Evolutionary conservation across 2,329 filamentous ascomycete genomes (phyloP), one percentile per base, ranked within the genome.

Genomic region (Fusarium falciforme): DNA sequence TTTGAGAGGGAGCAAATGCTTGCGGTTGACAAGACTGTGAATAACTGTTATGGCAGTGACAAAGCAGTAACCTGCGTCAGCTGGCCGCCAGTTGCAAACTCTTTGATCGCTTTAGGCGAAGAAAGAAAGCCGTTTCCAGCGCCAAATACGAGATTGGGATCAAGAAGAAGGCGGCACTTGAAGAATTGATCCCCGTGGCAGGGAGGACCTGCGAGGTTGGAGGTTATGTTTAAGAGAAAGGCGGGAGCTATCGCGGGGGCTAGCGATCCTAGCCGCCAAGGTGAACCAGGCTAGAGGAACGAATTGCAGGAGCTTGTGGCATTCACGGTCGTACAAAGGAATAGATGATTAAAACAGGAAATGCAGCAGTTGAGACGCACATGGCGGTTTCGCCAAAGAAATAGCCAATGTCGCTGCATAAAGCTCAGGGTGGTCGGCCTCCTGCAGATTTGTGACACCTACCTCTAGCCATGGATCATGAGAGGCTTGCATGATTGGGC

Each of bases 381-480:
- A 38, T 35, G 42, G 49, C 17, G 31, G 27, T 33, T 54, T 54
- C 49, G 27, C 27, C 17, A n/a, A 20, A 36, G 33, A 57, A 57
- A 35, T 52, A 52, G 27, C 27, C 31, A 57, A 57, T n/a, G 8
- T 57, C 47, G 44, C 49, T 47, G n/a, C 27, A 60, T 74, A 67
- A 40, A 58, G n/a, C 35, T 55, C 62, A 70, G 31, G 52, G 68
- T 65, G 74, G 74, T 68, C 64, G 74, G 74, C 74, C 74, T 76
- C 74, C 72, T 66, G 29, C 38, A 49, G 40, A 5, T 27, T 16
- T 27, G 67, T 73, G 69, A 75, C 72, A 66, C 61, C 47, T 36
- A 10, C 4, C 40, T 44, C 40, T 25, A 44, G 36, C 54, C 65
- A 61, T 40, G 27, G 8, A 38, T 54, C 22, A 42, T 36, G 42